A percentile compares a stretch with the other conserved stretches of the same genome.
Evolutionary conservation across 495 filamentous ascomycete species (phyloP).

Genomic region (Penicillium pulvis): DNA sequence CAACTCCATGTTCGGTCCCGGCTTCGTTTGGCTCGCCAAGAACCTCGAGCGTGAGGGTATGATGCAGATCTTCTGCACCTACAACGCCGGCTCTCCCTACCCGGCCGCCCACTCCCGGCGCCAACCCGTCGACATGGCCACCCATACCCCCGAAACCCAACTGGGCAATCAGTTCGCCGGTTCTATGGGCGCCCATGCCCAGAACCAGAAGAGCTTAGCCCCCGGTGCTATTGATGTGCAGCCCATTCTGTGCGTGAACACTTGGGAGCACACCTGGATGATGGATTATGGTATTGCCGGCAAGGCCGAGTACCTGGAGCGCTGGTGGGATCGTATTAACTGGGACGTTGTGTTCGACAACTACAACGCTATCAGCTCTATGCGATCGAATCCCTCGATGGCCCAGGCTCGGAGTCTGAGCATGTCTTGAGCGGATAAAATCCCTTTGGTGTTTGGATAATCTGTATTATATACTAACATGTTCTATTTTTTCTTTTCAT

Average conservation of each 20-base stretch:
- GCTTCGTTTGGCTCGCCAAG: constrained; percentile 92
- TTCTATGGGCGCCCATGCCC: constrained; percentile 49
- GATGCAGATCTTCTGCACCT: constrained; percentile 81
- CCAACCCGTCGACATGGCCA: constrained; percentile 82
- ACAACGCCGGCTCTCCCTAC: constrained; percentile 88
- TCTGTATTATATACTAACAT: constrained; percentile 37
- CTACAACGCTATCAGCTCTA: constrained; percentile 40
- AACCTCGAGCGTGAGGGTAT: constrained; percentile 48
- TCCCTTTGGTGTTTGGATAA: constrained; percentile 27
- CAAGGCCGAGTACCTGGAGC: constrained; percentile 73
- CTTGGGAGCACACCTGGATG: constrained; percentile 95
- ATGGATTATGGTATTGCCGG: constrained; percentile 79
- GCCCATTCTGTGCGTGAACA: constrained; percentile 87
- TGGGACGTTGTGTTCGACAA: constrained; percentile 71
- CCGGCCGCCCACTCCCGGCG: constrained; percentile 78
- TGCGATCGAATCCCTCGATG: constrained; percentile 18
- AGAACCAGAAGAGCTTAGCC: constrained; percentile 50
- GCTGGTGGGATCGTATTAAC: constrained; percentile 86
- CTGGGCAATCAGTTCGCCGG: constrained; percentile 50
- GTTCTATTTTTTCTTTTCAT: constrained; percentile 19
- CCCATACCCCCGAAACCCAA: constrained; percentile 44
- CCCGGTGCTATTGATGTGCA: constrained; percentile 70
- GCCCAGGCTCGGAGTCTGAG: constrained; percentile 32
- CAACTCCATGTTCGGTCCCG: constrained; percentile 90
- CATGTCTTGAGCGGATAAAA: constrained; percentile 31